Evolutionary conservation across 1,284 basidiomycete species (phyloP).

Genomic region (Leccinum subrobustum): DNA sequence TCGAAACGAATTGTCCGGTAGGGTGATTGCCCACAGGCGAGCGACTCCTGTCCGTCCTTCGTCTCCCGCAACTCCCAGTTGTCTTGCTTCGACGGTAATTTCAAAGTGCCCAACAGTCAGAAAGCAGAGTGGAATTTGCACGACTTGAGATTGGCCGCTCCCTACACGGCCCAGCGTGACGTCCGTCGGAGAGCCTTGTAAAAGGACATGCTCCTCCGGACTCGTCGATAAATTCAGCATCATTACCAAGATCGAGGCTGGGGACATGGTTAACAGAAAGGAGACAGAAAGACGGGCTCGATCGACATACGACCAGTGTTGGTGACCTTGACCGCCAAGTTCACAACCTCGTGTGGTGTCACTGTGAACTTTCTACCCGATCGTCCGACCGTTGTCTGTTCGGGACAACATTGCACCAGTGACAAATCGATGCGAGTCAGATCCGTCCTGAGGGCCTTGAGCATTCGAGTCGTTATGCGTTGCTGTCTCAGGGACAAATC

Average conservation of each 20-base stretch:
- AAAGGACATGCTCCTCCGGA: conserved; percentile 63
- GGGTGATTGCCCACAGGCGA: conserved; percentile 16
- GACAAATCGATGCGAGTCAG: conserved; percentile 60
- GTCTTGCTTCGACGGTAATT: conserved; percentile 54
- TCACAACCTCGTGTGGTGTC: conserved; percentile 57
- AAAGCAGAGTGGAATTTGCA: conserved; percentile 70
- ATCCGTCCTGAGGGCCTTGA: conserved; percentile 70
- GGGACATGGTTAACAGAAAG: conserved; percentile 7
- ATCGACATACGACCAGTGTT: conserved; percentile 55
- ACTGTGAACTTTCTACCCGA: conserved; percentile 46
- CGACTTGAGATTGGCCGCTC: conserved; percentile 48
- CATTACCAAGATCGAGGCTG: conserved; percentile 52
- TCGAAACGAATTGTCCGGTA: conserved; percentile 13
- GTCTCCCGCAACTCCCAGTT: conserved; percentile 11
- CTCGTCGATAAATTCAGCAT: conserved; percentile 54
- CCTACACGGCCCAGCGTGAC: conserved; percentile 59
- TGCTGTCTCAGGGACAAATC: conserved; percentile 76
- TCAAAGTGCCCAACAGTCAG: conserved; percentile 73
- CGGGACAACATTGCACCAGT: conserved; percentile 39
- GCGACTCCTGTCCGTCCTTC: conserved; percentile 25
- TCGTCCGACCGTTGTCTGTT: conserved; percentile 29
- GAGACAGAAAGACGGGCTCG: background rate
- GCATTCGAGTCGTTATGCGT: conserved; percentile 71
- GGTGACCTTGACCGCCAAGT: conserved; percentile 51
- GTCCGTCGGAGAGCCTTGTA: conserved; percentile 63